Evolutionary conservation across 2,329 filamentous ascomycete genomes (phyloP), one percentile per base, ranked within the genome.

Genomic region (Exophiala alcalophila): DNA sequence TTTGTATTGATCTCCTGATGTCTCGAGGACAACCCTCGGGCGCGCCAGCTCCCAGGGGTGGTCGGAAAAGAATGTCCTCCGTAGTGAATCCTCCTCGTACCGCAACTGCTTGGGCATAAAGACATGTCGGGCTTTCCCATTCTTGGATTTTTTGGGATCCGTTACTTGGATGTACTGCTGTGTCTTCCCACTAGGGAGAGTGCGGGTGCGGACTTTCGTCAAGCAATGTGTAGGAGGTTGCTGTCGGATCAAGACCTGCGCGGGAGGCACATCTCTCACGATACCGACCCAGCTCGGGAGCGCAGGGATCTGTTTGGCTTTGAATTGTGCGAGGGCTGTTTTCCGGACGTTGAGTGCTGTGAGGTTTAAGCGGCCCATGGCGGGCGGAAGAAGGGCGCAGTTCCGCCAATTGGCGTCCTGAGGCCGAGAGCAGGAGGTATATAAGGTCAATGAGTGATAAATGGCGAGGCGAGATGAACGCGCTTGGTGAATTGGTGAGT

Each of bases 21-120:
- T 73, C 68, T 98, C 92, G 7, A 97, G 69, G 32, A 98, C 72
- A 45, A 95, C 74, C 55, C 87, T 77, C 40, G 92, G 92, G 50
- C 91, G 77, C 12, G 92, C 92, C 60, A 98, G 71, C 68, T 98
- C 92, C 92, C 92, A 98, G 4, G 92, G 92, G 63, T 98, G 92
- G 65, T 98, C 91, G 59, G 76, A 80, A 71, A 86, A 98, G 70
- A 97, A 98, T 19, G 82, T 79, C 55, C 69, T 73, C 52, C 92
- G 83, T 59, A 98, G 73, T 47, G 70, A 67, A 66, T 98, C 92
- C 65, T 98, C 92, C 47, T 84, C 79, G 63, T 92, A 96, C 40
- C 69, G 70, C 52, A 98, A 82, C 44, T 72, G 68, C 53, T 89
- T 78, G 1, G 92, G 92, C 57, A 82, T 80, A 72, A 90, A 97